These are phyloP conservation scores for Pyrenophora tritici-repentis DNA, from an alignment of 2,329 filamentous ascomycete genomes.

Conservation along the genomic window DNA sequence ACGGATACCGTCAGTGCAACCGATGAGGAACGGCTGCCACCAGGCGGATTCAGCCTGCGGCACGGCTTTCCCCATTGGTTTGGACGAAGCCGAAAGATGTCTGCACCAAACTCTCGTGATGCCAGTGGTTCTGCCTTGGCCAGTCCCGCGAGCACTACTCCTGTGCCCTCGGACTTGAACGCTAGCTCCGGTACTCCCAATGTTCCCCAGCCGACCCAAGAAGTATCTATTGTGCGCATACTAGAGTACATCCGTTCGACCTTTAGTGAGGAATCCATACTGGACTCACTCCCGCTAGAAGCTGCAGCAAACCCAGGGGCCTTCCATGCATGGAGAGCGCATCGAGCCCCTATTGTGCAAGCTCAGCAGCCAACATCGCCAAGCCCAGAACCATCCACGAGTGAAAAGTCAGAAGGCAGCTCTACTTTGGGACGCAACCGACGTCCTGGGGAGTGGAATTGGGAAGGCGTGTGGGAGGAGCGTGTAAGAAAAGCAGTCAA, in stretches of 20 bases:
- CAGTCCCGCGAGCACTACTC: conserved; percentile 21
- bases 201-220: conserved; percentile 10
- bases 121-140: conserved; percentile 37
- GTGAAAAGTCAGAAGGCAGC: conserved; percentile 22
- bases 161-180: neutral
- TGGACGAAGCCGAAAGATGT: conserved; percentile 50
- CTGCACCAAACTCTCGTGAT: conserved; percentile 38
- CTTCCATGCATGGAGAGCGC: conserved; percentile 89
- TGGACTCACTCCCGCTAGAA: conserved; percentile 79
- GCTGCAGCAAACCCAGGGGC: conserved; percentile 88
- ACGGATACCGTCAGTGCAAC: conserved; percentile 81
- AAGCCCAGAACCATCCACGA: conserved; percentile 30
- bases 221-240: conserved; percentile 58
- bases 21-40: conserved; percentile 81
- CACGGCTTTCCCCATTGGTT: conserved; percentile 95
- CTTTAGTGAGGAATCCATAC: conserved; percentile 76
- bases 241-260: conserved; percentile 80
- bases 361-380: conserved; percentile 25
- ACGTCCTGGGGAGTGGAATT: conserved; percentile 88
- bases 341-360: conserved; percentile 58
- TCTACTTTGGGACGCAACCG: conserved; percentile 55
- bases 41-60: conserved; percentile 85
- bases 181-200: conserved; percentile 11
- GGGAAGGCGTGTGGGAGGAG: conserved; percentile 96
- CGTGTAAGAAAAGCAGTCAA: conserved; percentile 80